Evolutionary conservation across 768 basidiomycete species (phyloP).

Genomic region (Collybia sordida): DNA sequence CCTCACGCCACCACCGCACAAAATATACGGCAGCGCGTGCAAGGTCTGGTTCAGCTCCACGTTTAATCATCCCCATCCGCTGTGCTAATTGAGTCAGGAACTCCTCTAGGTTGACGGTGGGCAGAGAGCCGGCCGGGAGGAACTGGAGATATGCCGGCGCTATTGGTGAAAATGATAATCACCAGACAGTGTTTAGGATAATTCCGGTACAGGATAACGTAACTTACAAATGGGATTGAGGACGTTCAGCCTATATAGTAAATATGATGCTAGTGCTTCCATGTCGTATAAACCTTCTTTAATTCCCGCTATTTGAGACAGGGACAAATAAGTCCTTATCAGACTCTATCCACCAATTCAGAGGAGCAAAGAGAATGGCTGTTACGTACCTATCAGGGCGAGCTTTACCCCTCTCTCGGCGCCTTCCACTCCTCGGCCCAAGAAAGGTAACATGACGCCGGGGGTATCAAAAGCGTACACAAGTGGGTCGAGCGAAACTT

Average conservation of each 20-base stretch:
- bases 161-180: constrained; percentile 22
- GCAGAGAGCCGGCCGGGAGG: constrained; percentile 51
- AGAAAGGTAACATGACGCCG: constrained; percentile 94
- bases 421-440: constrained; percentile 82
- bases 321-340: constrained; percentile 7
- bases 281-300: constrained; percentile 90
- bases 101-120: constrained; percentile 57
- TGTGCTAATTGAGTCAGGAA: constrained; percentile 71
- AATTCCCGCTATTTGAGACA: constrained; percentile 70
- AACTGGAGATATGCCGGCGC: constrained; percentile 71
- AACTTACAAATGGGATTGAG: constrained; percentile 69
- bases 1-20: constrained; percentile 84
- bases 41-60: constrained; percentile 72
- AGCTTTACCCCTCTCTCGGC: constrained; percentile 92
- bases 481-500: constrained; percentile 74
- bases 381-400: constrained; percentile 82
- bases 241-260: constrained; percentile 81
- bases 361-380: constrained; percentile 10
- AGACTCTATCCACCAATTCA: constrained; percentile 15
- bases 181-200: constrained; percentile 2
- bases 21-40: constrained; percentile 78
- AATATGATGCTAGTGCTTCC: constrained; percentile 82
- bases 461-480: constrained; percentile 96
- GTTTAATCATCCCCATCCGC: constrained; percentile 80
- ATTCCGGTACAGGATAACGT: constrained; percentile 11